phyloP scores from a whole-genome alignment of 1,139 yeast genomes.

The Debaryomycetaceae sp. region DNA sequence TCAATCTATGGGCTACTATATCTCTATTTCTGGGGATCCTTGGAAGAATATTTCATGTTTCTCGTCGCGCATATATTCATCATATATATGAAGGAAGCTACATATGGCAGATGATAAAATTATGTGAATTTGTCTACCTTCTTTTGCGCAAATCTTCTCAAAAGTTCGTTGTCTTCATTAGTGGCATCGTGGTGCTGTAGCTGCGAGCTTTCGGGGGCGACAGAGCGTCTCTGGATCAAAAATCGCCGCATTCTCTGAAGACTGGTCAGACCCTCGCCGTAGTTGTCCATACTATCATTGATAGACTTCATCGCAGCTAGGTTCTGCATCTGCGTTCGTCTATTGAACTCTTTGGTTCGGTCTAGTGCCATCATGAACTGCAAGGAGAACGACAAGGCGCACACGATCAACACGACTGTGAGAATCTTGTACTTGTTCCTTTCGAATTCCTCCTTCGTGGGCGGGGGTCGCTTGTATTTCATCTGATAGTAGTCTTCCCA shows the following conservation, averaged over 20 bases:
- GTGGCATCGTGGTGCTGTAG: conserved; percentile 12
- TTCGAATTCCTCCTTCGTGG: conserved; percentile 40
- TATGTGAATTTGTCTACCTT: conserved; percentile 17
- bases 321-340: conserved; percentile 32
- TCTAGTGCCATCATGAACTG: conserved; percentile 46
- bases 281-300: conserved; percentile 47
- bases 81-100: no score
- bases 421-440: conserved; percentile 47
- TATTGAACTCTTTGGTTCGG: conserved; percentile 26
- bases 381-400: conserved; percentile 36
- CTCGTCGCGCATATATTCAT: not conserved
- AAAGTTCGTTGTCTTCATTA: conserved; percentile 25
- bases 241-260: conserved; percentile 51
- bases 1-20: not conserved
- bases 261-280: conserved; percentile 37
- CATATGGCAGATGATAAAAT: not conserved
- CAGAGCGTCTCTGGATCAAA: conserved; percentile 54
- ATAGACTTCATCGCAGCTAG: conserved; percentile 48
- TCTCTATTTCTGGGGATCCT: not conserved
- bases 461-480: conserved; percentile 36
- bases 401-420: conserved; percentile 38
- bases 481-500: conserved; percentile 65
- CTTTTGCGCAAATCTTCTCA: conserved; percentile 31
- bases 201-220: conserved; percentile 18
- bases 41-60: no score